phyloP scores from a whole-genome alignment of 768 basidiomycete species.

The Harrya chromipes region DNA sequence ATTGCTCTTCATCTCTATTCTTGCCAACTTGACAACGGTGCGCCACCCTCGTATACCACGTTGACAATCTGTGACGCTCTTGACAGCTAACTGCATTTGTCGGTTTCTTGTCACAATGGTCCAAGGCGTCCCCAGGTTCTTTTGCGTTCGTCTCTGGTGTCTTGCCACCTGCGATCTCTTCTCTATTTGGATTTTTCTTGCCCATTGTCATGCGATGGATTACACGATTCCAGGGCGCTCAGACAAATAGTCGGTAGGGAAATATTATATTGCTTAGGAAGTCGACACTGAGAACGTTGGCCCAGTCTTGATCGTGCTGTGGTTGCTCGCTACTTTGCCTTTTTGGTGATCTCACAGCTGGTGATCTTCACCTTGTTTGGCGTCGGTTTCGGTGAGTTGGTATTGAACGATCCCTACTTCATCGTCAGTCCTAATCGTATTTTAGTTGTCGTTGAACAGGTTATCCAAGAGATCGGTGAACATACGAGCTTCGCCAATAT shows the following conservation, averaged over 20 bases:
- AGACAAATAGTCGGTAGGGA: constrained; percentile 29
- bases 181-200: constrained; percentile 85
- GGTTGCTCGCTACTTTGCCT: constrained; percentile 88
- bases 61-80: constrained; percentile 1
- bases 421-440: not conserved
- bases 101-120: constrained; percentile 73
- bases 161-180: constrained; percentile 84
- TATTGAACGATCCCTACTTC: not conserved
- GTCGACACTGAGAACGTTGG: not conserved
- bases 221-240: constrained; percentile 61
- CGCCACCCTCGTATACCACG: constrained; percentile 21
- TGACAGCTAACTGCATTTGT: constrained; percentile 52
- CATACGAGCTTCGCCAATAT: constrained; percentile 46
- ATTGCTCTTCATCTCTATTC: constrained; percentile 81
- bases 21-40: constrained; percentile 87
- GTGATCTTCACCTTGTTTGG: constrained; percentile 93
- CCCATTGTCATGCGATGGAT: constrained; percentile 91
- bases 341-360: constrained; percentile 91
- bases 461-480: constrained; percentile 47
- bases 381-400: constrained; percentile 75
- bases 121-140: constrained; percentile 51
- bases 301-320: constrained; percentile 86
- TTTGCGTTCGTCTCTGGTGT: constrained; percentile 92
- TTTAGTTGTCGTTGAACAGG: constrained; percentile 35
- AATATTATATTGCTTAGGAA: no score